Conservation (phyloP, 1,284 basidiomycete genomes). For the Fomitiporia mediterranea region DNA sequence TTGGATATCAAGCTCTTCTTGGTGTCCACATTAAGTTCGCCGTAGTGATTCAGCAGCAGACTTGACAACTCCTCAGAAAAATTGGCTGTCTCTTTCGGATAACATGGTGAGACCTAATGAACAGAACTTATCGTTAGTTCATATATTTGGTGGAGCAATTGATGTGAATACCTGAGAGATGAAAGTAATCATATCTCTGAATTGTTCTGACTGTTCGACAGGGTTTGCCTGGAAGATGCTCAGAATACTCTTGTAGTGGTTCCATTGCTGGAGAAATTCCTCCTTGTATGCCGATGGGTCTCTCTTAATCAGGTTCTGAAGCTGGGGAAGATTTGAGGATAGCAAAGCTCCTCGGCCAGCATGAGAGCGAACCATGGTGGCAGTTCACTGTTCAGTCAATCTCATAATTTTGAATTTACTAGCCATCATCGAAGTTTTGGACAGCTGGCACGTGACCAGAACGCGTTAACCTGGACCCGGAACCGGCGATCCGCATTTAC, state of each 20-base stretch:
- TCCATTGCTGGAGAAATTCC: conserved; percentile 98
- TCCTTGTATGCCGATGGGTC: conserved; percentile 90
- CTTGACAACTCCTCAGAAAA: conserved; percentile 77
- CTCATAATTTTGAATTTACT: not conserved
- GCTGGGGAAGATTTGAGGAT: conserved; percentile 69
- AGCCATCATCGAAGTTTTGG: not conserved
- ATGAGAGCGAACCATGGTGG: conserved; percentile 18
- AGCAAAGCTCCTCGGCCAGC: conserved; percentile 49
- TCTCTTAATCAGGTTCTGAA: conserved; percentile 97
- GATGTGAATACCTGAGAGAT: conserved; percentile 62
- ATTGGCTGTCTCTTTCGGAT: conserved; percentile 79
- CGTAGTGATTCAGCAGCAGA: conserved; percentile 74
- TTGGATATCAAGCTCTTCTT: conserved; percentile 84
- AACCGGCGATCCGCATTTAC: not conserved
- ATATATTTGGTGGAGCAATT: conserved; percentile 10
- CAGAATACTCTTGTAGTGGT: conserved; percentile 87
- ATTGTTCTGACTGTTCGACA: conserved; percentile 76
- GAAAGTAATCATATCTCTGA: conserved; percentile 83
- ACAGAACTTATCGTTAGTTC: not conserved
- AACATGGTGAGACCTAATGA: conserved; percentile 78
- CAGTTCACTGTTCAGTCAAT: not conserved
- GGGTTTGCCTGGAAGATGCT: conserved; percentile 80
- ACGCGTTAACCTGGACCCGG: conserved; percentile 2
- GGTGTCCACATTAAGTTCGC: conserved; percentile 69
- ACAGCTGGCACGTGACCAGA: not conserved